Evolutionary conservation across 2,329 filamentous ascomycete species (phyloP), one percentile per base, ranked within the genome.

Genomic region (Fusarium dimerum): DNA sequence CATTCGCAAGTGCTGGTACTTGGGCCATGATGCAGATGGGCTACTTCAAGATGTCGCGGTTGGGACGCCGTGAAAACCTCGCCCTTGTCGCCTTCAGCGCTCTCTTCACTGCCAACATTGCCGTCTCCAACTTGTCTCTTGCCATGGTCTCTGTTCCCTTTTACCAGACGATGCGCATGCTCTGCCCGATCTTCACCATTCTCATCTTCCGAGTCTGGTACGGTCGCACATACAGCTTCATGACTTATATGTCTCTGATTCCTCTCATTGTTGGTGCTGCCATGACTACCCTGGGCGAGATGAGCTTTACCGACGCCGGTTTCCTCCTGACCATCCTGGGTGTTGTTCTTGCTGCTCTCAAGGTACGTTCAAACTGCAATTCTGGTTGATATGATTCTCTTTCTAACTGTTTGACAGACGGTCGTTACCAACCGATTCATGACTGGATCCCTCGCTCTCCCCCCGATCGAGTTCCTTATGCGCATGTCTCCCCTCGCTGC

Each of bases 371-470:
- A 26, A 10, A 26, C 42, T 39, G 6, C 20, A 17, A 29, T 32
- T 8, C n/a, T 20, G 3, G 7, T n/a, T 11, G 17, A 2, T 11
- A 26, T 29, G 20, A n/a, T n/a, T n/a, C n/a, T 26, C 20, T 44
- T 20, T 39, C 62, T 67, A 47, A 71, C 51, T 42, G 5, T 16
- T 12, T 13, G 17, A 9, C 48, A 78, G 75, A 86, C 83, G 2
- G 80, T 87, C 34, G 81, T 81, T 30, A 85, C 83, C 36, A 86
- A 86, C 70, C 78, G 81, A 62, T 78, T 86, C 62, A 84, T 86
- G 80, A 86, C 83, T 9, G 83, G 82, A 32, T 75, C 77, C 4
- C 75, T 86, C 29, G 76, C 78, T 17, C 76, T 86, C 4, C 78
- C 80, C 1, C 78, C 82, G 2, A 73, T 85, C 55, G 84, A 87